These are phyloP conservation scores for Handroanthus guayacan DNA, from an alignment of 257 asterid genomes.

Conservation along the genomic window DNA sequence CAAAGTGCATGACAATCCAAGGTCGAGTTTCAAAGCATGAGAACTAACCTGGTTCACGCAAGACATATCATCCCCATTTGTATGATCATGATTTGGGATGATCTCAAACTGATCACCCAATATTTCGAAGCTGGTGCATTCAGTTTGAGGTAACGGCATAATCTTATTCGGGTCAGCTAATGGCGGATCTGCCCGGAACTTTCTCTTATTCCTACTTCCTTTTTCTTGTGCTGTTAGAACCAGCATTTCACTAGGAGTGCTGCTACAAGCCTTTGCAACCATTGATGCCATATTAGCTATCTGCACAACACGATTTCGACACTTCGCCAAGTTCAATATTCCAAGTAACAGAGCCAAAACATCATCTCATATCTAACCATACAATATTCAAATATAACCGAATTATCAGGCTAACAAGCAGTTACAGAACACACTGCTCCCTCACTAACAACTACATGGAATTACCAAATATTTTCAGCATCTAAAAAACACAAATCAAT, in stretches of 20 bases:
- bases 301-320: slow-evolving; percentile 42
- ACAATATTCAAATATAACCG: neutral
- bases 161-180: slow-evolving; percentile 49
- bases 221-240: slow-evolving; percentile 55
- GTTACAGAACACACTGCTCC: neutral
- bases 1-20: slow-evolving; percentile 56
- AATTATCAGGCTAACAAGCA: slow-evolving; percentile 16
- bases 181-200: slow-evolving; percentile 73
- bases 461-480: slow-evolving; percentile 31
- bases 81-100: slow-evolving; percentile 33
- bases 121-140: slow-evolving; percentile 57
- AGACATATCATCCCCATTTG: slow-evolving; percentile 54
- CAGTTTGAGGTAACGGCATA: slow-evolving; percentile 47
- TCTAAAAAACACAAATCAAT: slow-evolving; percentile 30
- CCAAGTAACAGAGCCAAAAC: slow-evolving; percentile 32
- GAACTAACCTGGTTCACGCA: slow-evolving; percentile 46
- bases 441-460: slow-evolving; percentile 18
- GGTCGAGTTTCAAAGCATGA: slow-evolving; percentile 61
- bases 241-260: slow-evolving; percentile 53
- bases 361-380: neutral
- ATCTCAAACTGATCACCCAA: slow-evolving; percentile 58
- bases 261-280: slow-evolving; percentile 57
- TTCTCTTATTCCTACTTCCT: slow-evolving; percentile 77
- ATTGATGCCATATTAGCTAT: slow-evolving; percentile 54
- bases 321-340: slow-evolving; percentile 21